phyloP scores from a whole-genome alignment of 192 early-diverging fungal species.

The Podila minutissima region DNA sequence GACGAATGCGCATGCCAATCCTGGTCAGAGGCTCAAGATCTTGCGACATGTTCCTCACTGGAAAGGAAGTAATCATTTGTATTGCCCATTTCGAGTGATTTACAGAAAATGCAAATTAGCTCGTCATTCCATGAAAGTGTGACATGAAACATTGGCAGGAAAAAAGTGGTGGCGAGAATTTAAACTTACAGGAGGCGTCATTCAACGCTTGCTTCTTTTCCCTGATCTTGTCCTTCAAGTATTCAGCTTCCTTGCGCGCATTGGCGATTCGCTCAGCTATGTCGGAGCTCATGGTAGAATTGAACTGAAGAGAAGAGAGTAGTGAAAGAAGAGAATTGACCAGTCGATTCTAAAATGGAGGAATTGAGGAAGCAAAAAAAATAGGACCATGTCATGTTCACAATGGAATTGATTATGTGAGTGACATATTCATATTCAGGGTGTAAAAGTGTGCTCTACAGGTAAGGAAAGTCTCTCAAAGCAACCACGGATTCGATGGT shows the following conservation, averaged over 20 bases:
- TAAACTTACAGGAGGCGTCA: conserved; percentile 90
- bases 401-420: no score
- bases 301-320: background rate
- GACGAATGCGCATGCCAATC: conserved; percentile 94
- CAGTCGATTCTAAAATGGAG: background rate
- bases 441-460: no score
- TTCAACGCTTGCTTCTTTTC: conserved; percentile 93
- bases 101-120: background rate
- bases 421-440: no score
- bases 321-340: background rate
- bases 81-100: background rate
- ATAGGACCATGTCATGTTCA: no score
- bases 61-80: background rate
- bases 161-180: conserved; percentile 2
- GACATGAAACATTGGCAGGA: background rate
- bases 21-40: conserved; percentile 90
- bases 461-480: no score
- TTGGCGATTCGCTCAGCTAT: conserved; percentile 89
- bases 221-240: conserved; percentile 95
- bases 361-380: background rate
- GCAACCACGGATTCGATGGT: no score
- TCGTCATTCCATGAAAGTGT: background rate
- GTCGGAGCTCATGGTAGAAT: conserved; percentile 59
- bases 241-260: conserved; percentile 95
- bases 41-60: conserved; percentile 88